Evolutionary conservation across 1,284 basidiomycete genomes (phyloP).

Genomic region (Termitomyces sp.): DNA sequence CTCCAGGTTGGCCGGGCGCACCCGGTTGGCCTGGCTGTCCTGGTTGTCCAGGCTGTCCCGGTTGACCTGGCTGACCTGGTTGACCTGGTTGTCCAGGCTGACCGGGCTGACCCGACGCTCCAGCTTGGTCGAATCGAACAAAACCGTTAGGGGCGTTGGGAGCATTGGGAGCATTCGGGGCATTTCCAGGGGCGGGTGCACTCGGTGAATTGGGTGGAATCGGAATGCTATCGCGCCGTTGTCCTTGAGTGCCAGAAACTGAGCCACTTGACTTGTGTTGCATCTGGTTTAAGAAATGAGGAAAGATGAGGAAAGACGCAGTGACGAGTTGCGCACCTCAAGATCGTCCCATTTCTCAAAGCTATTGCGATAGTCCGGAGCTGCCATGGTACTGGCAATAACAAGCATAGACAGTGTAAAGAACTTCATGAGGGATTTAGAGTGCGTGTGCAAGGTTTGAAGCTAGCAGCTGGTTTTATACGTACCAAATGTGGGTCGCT

Average conservation of each 20-base stretch:
- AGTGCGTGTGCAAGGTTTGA: too few relatives aligned
- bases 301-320: neutral
- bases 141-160: neutral
- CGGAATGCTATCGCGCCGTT: neutral
- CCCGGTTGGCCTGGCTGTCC: neutral
- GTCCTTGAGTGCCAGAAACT: neutral
- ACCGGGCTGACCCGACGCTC: neutral
- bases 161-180: neutral
- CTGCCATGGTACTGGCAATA: neutral
- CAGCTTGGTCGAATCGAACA: neutral
- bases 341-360: neutral
- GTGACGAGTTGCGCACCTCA: neutral
- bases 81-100: neutral
- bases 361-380: neutral
- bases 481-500: constrained; percentile 1
- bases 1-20: neutral
- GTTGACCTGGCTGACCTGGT: neutral
- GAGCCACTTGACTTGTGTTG: neutral
- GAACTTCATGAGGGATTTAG: neutral
- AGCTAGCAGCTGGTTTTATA: neutral
- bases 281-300: neutral
- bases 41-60: neutral
- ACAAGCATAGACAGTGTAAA: neutral
- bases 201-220: neutral
- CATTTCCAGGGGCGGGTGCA: neutral